Conservation (phyloP, 768 basidiomycete species). For the Zangia roseola region DNA sequence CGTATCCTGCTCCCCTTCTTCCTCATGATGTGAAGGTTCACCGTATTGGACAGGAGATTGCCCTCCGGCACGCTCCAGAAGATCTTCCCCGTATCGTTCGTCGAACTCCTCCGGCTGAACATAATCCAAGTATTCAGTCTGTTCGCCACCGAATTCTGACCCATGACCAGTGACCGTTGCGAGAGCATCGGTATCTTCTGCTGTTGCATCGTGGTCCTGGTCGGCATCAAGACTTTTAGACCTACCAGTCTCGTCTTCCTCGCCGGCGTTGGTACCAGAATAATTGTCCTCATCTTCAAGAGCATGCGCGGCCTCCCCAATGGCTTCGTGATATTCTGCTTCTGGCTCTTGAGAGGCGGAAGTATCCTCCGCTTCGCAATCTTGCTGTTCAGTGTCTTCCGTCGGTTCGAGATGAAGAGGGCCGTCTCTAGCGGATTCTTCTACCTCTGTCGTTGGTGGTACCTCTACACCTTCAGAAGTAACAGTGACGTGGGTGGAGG, state of each 20-base stretch:
- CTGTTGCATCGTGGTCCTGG: conserved; percentile 22
- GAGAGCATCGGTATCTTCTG: conserved; percentile 24
- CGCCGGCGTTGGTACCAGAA: conserved; percentile 14
- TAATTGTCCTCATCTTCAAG: conserved; percentile 25
- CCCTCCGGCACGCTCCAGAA: conserved; percentile 29
- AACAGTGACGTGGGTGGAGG: neutral
- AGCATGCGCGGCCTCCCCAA: conserved; percentile 10
- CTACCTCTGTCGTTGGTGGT: neutral
- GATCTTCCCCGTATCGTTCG: conserved; percentile 35
- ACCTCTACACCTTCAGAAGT: conserved; percentile 3
- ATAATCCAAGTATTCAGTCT: conserved; percentile 33
- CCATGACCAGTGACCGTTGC: conserved; percentile 6
- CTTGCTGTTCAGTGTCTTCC: conserved; percentile 12
- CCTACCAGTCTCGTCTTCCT: conserved; percentile 17
- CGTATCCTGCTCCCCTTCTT: conserved; percentile 21
- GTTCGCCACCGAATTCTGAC: conserved; percentile 29
- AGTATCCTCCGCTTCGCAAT: conserved; percentile 1
- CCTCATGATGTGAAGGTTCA: conserved; percentile 22
- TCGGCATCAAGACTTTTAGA: conserved; percentile 29
- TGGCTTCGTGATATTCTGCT: conserved; percentile 18
- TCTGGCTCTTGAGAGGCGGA: conserved; percentile 7
- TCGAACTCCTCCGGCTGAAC: conserved; percentile 36
- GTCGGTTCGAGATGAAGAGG: neutral
- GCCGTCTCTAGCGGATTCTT: conserved; percentile 6
- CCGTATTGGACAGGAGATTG: conserved; percentile 13